These are phyloP conservation scores for Mycena vitilis DNA, from an alignment of 768 basidiomycete genomes.

Conservation along the genomic window DNA sequence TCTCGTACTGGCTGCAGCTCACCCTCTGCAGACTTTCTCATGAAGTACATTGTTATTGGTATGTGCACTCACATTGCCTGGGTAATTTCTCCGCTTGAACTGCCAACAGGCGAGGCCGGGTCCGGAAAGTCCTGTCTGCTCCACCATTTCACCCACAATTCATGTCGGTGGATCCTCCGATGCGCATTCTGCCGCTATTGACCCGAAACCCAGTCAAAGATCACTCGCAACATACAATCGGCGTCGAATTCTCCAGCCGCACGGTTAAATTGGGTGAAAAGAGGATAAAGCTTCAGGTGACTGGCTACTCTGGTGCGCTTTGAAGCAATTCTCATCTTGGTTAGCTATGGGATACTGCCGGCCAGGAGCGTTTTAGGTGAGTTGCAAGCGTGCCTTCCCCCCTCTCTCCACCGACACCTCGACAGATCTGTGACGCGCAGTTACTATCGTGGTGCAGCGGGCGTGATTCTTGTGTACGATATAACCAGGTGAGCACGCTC, in stretches of 20 bases:
- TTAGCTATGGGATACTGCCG: conserved; percentile 97
- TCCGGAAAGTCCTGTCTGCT: conserved; percentile 97
- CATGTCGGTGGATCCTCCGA: conserved; percentile 70
- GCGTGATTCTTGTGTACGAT: conserved; percentile 93
- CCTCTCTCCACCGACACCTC: background rate
- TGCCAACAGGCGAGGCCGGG: conserved; percentile 86
- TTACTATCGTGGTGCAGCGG: conserved; percentile 95
- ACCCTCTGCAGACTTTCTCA: conserved; percentile 83
- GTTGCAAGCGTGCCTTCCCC: conserved; percentile 20
- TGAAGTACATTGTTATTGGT: conserved; percentile 99
- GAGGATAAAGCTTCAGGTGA: conserved; percentile 93
- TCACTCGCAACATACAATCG: conserved; percentile 97
- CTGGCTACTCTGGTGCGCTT: conserved; percentile 36
- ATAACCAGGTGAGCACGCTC: conserved; percentile 77
- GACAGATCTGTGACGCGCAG: conserved; percentile 89
- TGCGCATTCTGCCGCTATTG: conserved; percentile 24
- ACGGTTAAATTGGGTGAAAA: conserved; percentile 95
- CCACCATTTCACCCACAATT: conserved; percentile 96
- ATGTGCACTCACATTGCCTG: conserved; percentile 34
- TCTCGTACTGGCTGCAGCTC: conserved; percentile 26
- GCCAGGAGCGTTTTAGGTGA: conserved; percentile 93
- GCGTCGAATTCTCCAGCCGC: conserved; percentile 96
- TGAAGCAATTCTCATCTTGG: conserved; percentile 32
- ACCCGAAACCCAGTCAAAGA: conserved; percentile 78
- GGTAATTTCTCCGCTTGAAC: conserved; percentile 19